phyloP scores from a whole-genome alignment of 805 yeast species.

The Yarrowia sp. region DNA sequence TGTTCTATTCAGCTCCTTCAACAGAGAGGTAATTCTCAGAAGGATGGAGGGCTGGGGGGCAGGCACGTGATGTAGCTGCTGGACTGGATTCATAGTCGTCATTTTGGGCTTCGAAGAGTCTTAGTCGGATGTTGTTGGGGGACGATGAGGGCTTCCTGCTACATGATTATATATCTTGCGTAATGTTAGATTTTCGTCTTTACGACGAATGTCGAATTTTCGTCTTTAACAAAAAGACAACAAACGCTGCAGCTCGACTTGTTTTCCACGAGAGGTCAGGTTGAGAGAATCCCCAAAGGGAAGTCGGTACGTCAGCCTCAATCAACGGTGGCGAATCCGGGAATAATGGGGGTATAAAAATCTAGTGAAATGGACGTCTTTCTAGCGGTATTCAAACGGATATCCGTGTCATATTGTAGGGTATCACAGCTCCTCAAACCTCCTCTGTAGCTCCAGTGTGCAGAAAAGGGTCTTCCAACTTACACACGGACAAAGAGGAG shows the following conservation, averaged over 20 bases:
- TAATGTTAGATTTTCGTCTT: neutral
- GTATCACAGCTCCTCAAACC: too few relatives aligned
- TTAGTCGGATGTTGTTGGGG: neutral
- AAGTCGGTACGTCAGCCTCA: neutral
- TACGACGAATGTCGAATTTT: neutral
- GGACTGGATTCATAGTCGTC: too few relatives aligned
- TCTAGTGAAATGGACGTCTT: too few relatives aligned
- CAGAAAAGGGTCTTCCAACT: too few relatives aligned
- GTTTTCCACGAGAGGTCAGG: neutral
- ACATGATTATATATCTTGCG: neutral
- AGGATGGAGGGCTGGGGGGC: neutral
- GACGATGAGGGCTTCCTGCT: neutral
- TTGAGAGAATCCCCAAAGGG: too few relatives aligned
- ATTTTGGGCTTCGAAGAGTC: too few relatives aligned
- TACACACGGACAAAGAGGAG: too few relatives aligned
- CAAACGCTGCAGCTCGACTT: neutral
- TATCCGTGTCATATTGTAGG: too few relatives aligned
- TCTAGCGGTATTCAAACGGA: too few relatives aligned
- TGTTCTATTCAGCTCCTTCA: neutral
- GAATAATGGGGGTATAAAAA: too few relatives aligned
- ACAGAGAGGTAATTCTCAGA: neutral
- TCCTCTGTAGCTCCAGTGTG: too few relatives aligned
- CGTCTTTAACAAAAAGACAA: neutral
- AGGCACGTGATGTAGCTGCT: neutral
- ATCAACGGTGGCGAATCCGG: too few relatives aligned